Base-by-base conservation (phyloP, 2,329 filamentous ascomycete genomes). In the Botryosphaeria dothidea region DNA sequence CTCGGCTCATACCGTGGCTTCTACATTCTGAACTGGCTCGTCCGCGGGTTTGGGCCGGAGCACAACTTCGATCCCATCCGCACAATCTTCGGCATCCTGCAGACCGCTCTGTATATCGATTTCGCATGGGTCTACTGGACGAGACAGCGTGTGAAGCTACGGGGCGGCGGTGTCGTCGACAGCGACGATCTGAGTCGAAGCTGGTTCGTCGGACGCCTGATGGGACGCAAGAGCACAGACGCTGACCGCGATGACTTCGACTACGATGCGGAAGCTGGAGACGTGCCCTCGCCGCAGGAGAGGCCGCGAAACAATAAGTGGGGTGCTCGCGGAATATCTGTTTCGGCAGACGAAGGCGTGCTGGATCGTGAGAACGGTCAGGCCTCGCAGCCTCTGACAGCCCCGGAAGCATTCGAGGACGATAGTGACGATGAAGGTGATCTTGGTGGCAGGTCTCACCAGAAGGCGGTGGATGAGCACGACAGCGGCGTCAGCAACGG, bases 111-210 rank as follows among this genome's bases (percentile, higher is more conserved):
- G 48, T 97, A 97, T 78, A 76, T 93, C 70, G 94, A 98, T 79
- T 98, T 98, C 75, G 93, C 92, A 38, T 97, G 93, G 93, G 93
- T 98, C 1, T 98, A 98, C 83, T 97, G 92, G 81, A 91, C 90
- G 11, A 87, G 94, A 68, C 94, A 97, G 81, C 88, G 93, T 65
- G 93, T 98, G 73, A 97, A 97, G 88, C 88, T 98, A 17, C 87
- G 94, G 67, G 89, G 88, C 69, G 94, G 94, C 49, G 92, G 92
- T 6, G 84, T 97, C 19, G 92, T 98, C 15, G 94, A 98, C 74
- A 90, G 90, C 3, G 93, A 97, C 69, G 94, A 98, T 75, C 83
- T 96, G 74, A 86, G 89, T 68, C 89, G 92, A 64, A 92, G 93
- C 68, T 97, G 93, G 89, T 82, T 98, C 29, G 86, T 97, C 9